These are phyloP conservation scores for Leccinum griseonigrum DNA, from an alignment of 1,284 basidiomycete species.

Conservation along the genomic window DNA sequence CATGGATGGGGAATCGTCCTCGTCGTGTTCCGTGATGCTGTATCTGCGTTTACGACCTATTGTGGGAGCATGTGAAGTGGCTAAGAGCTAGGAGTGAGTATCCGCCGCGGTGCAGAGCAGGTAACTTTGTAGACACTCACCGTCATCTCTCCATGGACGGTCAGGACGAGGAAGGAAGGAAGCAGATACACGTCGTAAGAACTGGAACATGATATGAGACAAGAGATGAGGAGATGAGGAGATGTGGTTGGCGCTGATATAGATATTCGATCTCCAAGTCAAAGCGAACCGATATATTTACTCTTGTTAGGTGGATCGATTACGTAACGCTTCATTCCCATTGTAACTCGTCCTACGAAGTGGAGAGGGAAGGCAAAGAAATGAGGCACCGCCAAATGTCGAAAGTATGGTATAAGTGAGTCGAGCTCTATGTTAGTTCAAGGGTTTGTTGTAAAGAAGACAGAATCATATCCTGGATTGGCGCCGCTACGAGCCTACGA, in stretches of 20 bases:
- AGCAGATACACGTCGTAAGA: constrained; percentile 67
- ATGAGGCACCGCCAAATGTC: too few species aligned
- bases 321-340: constrained; percentile 15
- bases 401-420: too few species aligned
- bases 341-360: too few species aligned
- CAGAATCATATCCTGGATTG: too few species aligned
- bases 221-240: background rate
- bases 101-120: background rate
- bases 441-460: too few species aligned
- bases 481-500: too few species aligned
- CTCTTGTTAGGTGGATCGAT: constrained; percentile 5
- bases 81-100: constrained; percentile 36
- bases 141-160: constrained; percentile 71
- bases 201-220: constrained; percentile 52
- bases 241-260: constrained; percentile 6
- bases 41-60: constrained; percentile 63
- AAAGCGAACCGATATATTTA: constrained; percentile 15
- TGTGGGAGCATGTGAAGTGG: constrained; percentile 70
- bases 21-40: constrained; percentile 51
- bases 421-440: too few species aligned
- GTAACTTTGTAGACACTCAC: constrained; percentile 40
- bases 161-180: constrained; percentile 69
- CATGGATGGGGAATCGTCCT: constrained; percentile 35
- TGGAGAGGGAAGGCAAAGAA: too few species aligned
- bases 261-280: background rate